Conservation (phyloP, 1,284 basidiomycete species). For the Microbotryum intermedium region DNA sequence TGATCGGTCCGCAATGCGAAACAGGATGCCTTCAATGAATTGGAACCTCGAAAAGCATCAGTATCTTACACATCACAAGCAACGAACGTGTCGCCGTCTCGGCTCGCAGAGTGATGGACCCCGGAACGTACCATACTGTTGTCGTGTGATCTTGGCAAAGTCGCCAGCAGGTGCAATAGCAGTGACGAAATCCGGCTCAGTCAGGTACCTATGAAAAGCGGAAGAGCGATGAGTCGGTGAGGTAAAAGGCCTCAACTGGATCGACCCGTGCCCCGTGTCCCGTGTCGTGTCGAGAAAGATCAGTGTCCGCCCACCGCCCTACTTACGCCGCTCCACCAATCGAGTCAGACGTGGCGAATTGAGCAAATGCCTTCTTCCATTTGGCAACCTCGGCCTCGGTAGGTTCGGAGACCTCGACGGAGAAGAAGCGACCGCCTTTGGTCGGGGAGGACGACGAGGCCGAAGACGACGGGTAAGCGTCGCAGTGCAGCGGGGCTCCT, state of each 20-base stretch:
- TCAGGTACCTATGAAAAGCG: slow-evolving; percentile 55
- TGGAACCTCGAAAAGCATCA: not conserved
- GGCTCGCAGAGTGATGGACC: slow-evolving; percentile 39
- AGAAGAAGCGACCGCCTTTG: not conserved
- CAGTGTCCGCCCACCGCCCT: slow-evolving; percentile 2
- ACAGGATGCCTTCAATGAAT: slow-evolving; percentile 43
- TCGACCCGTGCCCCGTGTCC: not conserved
- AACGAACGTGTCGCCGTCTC: not conserved
- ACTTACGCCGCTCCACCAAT: slow-evolving; percentile 67
- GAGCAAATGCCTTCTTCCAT: slow-evolving; percentile 76
- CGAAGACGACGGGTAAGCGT: too few species aligned
- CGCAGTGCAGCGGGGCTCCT: too few species aligned
- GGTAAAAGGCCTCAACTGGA: not conserved
- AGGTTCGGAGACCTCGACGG: slow-evolving; percentile 35
- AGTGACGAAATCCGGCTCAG: slow-evolving; percentile 75
- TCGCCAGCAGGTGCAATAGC: slow-evolving; percentile 80
- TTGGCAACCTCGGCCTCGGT: slow-evolving; percentile 72
- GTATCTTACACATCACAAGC: slow-evolving; percentile 14
- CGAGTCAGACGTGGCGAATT: slow-evolving; percentile 59
- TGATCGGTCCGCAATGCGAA: slow-evolving; percentile 76
- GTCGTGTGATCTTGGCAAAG: slow-evolving; percentile 69
- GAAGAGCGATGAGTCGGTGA: not conserved
- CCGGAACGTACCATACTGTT: slow-evolving; percentile 58
- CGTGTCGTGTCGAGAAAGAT: not conserved
- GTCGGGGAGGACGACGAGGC: too few species aligned